These are phyloP conservation scores for Pholiota molesta DNA, from an alignment of 768 basidiomycete genomes.

Conservation along the genomic window DNA sequence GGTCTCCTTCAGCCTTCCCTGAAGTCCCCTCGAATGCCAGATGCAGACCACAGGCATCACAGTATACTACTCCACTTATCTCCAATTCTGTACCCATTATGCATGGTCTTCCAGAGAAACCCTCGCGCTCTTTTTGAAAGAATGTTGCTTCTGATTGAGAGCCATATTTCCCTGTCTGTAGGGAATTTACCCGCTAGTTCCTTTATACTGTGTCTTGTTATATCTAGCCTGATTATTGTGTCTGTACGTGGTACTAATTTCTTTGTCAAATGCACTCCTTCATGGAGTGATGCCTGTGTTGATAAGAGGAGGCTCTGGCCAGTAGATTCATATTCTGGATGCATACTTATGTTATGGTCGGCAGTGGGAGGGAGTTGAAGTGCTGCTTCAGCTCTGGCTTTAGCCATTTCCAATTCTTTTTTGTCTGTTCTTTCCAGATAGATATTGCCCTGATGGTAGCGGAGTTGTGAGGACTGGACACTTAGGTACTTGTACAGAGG, in stretches of 20 bases:
- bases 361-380: not conserved
- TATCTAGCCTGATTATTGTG: not conserved
- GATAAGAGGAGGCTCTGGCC: not conserved
- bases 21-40: no score
- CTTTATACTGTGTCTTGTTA: not conserved
- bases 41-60: no score
- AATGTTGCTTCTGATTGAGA: constrained; percentile 3
- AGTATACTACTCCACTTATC: constrained; percentile 6
- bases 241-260: not conserved
- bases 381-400: not conserved
- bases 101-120: constrained; percentile 23
- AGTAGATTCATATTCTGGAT: not conserved
- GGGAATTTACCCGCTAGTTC: not conserved
- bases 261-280: not conserved
- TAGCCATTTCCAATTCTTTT: not conserved
- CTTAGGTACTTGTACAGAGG: no score
- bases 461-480: no score
- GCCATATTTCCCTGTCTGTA: constrained; percentile 15
- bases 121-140: constrained; percentile 12
- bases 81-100: constrained; percentile 18
- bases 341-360: not conserved
- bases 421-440: not conserved
- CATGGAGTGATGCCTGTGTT: not conserved
- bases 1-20: no score
- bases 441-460: not conserved